These are phyloP conservation scores for Fusarium gaditjirri DNA, from an alignment of 2,329 filamentous ascomycete species.

Conservation along the genomic window DNA sequence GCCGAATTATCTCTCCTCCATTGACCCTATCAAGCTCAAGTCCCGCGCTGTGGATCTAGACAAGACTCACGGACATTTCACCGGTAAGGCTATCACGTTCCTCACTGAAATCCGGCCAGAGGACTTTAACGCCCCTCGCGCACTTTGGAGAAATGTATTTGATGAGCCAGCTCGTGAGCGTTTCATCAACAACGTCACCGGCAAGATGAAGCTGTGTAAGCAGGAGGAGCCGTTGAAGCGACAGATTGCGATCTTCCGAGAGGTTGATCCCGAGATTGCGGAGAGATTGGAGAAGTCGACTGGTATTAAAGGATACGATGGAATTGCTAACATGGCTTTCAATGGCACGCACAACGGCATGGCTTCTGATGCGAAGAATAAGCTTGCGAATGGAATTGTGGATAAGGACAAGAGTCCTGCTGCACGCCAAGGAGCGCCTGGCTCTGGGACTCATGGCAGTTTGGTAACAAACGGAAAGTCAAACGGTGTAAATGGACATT, in stretches of 20 bases:
- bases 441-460: not conserved
- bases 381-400: slow-evolving; percentile 13
- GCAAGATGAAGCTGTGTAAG: slow-evolving; percentile 69
- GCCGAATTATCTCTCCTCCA: slow-evolving; percentile 25
- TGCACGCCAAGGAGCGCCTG: not conserved
- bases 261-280: slow-evolving; percentile 69
- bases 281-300: slow-evolving; percentile 69
- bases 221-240: slow-evolving; percentile 70
- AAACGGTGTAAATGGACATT: not conserved
- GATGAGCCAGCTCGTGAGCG: slow-evolving; percentile 45
- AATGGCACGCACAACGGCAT: slow-evolving; percentile 23
- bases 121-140: slow-evolving; percentile 23
- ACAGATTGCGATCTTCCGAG: slow-evolving; percentile 73
- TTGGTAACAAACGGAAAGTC: not conserved
- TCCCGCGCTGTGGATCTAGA: slow-evolving; percentile 12
- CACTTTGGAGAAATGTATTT: slow-evolving; percentile 13
- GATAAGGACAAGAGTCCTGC: slow-evolving; percentile 5
- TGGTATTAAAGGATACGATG: slow-evolving; percentile 50
- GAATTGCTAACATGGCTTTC: not conserved
- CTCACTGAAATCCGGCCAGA: slow-evolving; percentile 25
- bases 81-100: slow-evolving; percentile 28
- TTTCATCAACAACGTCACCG: slow-evolving; percentile 69
- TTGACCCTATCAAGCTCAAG: slow-evolving; percentile 30
- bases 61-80: slow-evolving; percentile 29
- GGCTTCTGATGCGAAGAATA: slow-evolving; percentile 1